These are phyloP conservation scores for Elongisporangium anandrum DNA, from an alignment of 352 stramenopile genomes.

Conservation along the genomic window DNA sequence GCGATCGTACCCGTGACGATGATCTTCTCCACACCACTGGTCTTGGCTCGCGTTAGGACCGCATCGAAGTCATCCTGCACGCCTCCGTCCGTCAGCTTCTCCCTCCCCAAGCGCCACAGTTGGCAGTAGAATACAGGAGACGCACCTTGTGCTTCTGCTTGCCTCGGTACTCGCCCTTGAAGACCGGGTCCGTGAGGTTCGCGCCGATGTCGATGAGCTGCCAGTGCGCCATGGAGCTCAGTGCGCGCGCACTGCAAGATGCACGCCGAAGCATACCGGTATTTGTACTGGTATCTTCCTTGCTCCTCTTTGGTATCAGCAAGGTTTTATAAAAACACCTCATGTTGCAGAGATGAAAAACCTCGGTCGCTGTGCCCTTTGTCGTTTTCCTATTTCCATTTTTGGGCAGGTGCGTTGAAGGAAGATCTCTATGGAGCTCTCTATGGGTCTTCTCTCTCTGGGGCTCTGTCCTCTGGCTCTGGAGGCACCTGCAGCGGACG, in stretches of 20 bases:
- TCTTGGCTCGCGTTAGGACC: constrained; percentile 84
- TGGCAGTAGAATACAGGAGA: background rate
- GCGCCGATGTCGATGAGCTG: constrained; percentile 92
- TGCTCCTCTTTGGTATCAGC: no score
- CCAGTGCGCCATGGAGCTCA: background rate
- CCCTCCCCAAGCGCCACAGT: background rate
- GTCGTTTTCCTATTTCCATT: no score
- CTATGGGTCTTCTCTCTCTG: no score
- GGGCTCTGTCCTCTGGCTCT: no score
- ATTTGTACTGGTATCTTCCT: background rate
- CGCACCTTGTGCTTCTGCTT: constrained; percentile 83
- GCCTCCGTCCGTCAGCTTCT: background rate
- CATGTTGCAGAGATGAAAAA: no score
- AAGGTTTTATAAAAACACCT: no score
- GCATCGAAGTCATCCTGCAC: constrained; percentile 75
- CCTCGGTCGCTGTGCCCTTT: no score
- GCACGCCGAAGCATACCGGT: background rate
- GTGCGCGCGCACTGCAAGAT: background rate
- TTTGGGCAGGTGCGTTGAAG: no score
- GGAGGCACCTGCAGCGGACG: no score
- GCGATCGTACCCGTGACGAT: constrained; percentile 76
- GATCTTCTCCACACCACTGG: constrained; percentile 86
- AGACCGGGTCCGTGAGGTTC: constrained; percentile 93
- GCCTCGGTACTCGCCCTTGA: constrained; percentile 86
- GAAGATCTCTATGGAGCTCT: no score